Evolutionary conservation across 208 protist species (phyloP).

Genomic region (Endotrypanum monterogeii): DNA sequence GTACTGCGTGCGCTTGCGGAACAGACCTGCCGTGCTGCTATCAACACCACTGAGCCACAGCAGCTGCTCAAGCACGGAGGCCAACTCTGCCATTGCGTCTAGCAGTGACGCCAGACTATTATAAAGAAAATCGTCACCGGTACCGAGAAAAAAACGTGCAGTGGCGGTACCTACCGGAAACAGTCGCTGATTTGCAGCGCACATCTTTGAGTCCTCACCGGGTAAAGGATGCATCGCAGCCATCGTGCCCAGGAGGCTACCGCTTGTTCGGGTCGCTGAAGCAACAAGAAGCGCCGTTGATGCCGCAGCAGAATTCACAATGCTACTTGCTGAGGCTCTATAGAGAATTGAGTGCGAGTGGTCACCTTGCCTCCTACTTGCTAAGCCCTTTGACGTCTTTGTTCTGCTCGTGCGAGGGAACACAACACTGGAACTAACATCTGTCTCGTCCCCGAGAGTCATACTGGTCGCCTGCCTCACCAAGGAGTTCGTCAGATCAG

Average conservation of each 20-base stretch:
- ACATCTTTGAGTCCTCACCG: neutral
- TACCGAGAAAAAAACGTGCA: constrained; percentile 48
- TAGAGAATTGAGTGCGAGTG: neutral
- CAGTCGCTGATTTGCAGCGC: constrained; percentile 25
- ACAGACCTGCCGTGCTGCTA: constrained; percentile 34
- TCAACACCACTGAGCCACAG: constrained; percentile 50
- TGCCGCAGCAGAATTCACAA: neutral
- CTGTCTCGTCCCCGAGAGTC: neutral
- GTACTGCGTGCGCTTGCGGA: constrained; percentile 31
- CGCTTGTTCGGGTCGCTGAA: neutral
- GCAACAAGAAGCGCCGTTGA: constrained; percentile 4
- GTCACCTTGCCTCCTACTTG: neutral
- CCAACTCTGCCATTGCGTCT: constrained; percentile 44
- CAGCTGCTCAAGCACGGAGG: constrained; percentile 44
- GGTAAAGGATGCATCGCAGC: neutral
- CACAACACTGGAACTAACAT: constrained; percentile 24
- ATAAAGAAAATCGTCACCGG: constrained; percentile 34
- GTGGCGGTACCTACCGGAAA: constrained; percentile 45
- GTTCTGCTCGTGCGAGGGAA: constrained; percentile 4
- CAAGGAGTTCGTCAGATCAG: constrained; percentile 20
- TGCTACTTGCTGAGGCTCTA: neutral
- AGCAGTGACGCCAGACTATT: constrained; percentile 61
- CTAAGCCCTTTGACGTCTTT: neutral
- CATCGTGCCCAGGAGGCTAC: neutral
- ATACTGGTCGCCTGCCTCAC: constrained; percentile 1